Evolutionary conservation across 495 filamentous ascomycete species (phyloP), one percentile per base, ranked within the genome.

Genomic region (Neurospora hispaniola): DNA sequence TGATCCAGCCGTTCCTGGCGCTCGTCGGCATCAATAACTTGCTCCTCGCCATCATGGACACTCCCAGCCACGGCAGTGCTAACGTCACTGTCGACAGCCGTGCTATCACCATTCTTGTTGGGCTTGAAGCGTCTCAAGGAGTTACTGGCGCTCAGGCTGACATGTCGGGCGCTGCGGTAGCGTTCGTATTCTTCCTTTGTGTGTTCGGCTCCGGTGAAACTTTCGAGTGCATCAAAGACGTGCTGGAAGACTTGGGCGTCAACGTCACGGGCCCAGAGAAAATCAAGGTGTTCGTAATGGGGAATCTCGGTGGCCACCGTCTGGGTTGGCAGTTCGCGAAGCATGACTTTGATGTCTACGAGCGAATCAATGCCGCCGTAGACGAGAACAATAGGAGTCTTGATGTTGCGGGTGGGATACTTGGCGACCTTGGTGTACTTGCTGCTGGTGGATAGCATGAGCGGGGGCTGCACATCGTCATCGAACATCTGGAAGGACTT

Each of bases 401-500:
- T 94, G 84, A 99, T 99, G 79, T 98, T 99, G 72, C 91, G 90
- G 0, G 96, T 99, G 9, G 96, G 96, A 76, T 97, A 99, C 79
- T 91, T 94, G 75, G 96, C 94, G 5, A 98, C 94, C 78, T 97
- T 97, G 72, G 87, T 89, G 78, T 88, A 87, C 71, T 87, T 87
- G 79, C 81, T 85, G 42, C 79, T 78, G 11, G 80, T 81, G 7
- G 81, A 78, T 20, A 85, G 75, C 12, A 82, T 76, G 39, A 87
- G 20, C 5, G 80, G 81, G 0, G 85, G 83, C 72, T 92, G 90
- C 8, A 96, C 87, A 77, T 98, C 95, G 77, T 99, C 96, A 77
- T 99, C 96, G 80, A 94, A 98, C 91, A 99, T 98, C 81, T 98
- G 96, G 79, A 99, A 99, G 41, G 87, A 92, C 75, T 92, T 91